These are phyloP conservation scores for Clarireedia homoeocarpa DNA, from an alignment of 2,329 filamentous ascomycete species.

Conservation along the genomic window DNA sequence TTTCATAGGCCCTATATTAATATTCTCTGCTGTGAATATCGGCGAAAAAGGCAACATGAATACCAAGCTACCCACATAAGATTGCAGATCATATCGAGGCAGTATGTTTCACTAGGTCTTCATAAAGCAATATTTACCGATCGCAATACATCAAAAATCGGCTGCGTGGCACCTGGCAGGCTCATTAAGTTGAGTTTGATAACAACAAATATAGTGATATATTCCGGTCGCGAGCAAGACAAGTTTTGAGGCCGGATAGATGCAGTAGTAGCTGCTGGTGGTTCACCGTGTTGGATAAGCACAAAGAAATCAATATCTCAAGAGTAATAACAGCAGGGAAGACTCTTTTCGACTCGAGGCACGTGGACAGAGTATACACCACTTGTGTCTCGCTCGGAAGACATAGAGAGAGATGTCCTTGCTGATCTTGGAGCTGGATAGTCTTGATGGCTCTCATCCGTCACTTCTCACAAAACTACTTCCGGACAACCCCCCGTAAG, in stretches of 20 bases:
- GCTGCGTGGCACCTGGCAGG: slow-evolving; percentile 22
- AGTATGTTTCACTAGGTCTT: slow-evolving; percentile 23
- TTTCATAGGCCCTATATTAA: slow-evolving; percentile 21
- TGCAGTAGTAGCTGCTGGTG: slow-evolving; percentile 39
- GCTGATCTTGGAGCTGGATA: slow-evolving; percentile 8
- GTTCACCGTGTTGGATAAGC: slow-evolving; percentile 29
- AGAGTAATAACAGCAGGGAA: slow-evolving; percentile 16
- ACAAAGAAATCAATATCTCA: slow-evolving; percentile 37
- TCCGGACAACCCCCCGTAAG: not conserved
- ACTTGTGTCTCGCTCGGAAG: slow-evolving; percentile 6
- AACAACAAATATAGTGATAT: slow-evolving; percentile 24
- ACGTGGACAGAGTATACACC: slow-evolving; percentile 35
- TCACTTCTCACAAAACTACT: slow-evolving; percentile 6
- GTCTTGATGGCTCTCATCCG: not conserved
- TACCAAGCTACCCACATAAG: slow-evolving; percentile 22
- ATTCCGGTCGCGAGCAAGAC: slow-evolving; percentile 24
- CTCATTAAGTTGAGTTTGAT: slow-evolving; percentile 27
- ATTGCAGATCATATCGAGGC: slow-evolving; percentile 25
- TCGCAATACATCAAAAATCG: slow-evolving; percentile 19
- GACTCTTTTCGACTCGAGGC: slow-evolving; percentile 45
- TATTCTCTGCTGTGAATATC: slow-evolving; percentile 20
- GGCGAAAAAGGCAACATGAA: slow-evolving; percentile 18
- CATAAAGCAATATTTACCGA: slow-evolving; percentile 20
- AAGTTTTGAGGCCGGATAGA: slow-evolving; percentile 26
- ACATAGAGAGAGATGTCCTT: not conserved